Base-by-base conservation (phyloP, 257 asterid genomes). In the Nicotiana tomentosiformis region DNA sequence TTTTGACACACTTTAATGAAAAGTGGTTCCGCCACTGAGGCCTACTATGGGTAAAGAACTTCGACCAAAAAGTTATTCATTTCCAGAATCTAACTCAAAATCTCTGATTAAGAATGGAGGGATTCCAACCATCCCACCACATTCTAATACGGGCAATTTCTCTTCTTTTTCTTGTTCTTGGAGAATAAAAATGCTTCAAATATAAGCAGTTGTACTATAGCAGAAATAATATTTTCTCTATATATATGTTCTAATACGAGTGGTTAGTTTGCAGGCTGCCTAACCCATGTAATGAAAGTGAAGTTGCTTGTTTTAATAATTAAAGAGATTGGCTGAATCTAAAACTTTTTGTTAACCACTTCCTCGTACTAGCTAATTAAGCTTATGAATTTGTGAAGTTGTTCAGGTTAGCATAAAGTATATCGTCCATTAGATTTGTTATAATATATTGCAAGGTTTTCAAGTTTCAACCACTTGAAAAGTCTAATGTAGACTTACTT, bases 81-180 rank as follows among this genome's bases (percentile, higher is more conserved):
- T 68, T 9, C 2, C 32, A 4, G 8, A 0, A 5, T 35, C 1
- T 7, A 68, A 35, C 1, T 4, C 14, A 90, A 90, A 15, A 68
- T 86, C 1, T 91, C 90, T n/a, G 85, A 91, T 83, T 87, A 68
- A 8, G 17, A 9, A 37, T 10, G 2, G 7, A 2, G 30, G 9
- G 26, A 18, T 68, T 0, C 2, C 7, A 10, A 20, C 11, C 12
- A 23, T 62, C 20, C 15, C 16, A 20, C 43, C 43, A 37, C 43
- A 37, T 37, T 37, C 11, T 2, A 1, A 4, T 4, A 4, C 3
- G 11, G 11, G 16, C 11, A 5, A 60, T 60, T 16, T 62, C 18
- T 11, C 17, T 11, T 23, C 7, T 23, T 20, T 61, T 61, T 62
- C 16, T 62, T 62, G 33, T 68, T 68, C 55, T 35, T 35, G 77